Conservation (phyloP, 352 stramenopile species). For the Phytophthora europaea region DNA sequence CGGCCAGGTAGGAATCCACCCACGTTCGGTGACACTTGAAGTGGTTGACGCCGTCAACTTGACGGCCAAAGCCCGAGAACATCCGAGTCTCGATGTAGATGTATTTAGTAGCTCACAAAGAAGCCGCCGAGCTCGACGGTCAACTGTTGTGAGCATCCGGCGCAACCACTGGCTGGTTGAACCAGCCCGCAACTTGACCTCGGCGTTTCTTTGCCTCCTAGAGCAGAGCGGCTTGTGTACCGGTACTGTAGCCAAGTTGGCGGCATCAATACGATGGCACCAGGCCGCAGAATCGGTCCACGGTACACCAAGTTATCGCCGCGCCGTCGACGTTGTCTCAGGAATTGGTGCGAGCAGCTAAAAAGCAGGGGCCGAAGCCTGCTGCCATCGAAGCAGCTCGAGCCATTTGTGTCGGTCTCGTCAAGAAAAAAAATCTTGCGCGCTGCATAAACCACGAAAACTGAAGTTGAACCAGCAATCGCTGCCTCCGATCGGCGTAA, state of each 20-base stretch:
- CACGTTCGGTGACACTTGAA: too few species aligned
- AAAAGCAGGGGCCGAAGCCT: neutral
- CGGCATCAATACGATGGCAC: constrained; percentile 9
- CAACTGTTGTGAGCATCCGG: constrained; percentile 12
- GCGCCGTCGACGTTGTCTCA: constrained; percentile 10
- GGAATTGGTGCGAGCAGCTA: neutral
- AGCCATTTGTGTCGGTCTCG: constrained; percentile 11
- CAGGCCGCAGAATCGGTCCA: neutral
- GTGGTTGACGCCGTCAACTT: neutral
- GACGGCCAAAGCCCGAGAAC: neutral
- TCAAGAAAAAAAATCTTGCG: constrained; percentile 21
- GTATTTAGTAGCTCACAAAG: neutral
- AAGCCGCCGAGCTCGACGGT: neutral
- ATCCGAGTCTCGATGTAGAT: too few species aligned
- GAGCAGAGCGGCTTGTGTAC: neutral
- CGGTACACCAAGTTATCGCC: neutral
- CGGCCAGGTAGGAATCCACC: constrained; percentile 6
- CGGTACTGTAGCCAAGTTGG: neutral
- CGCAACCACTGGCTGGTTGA: neutral
- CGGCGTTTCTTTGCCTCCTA: constrained; percentile 4
- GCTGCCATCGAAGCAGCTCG: neutral
- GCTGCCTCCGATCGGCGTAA: neutral
- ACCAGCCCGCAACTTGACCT: neutral
- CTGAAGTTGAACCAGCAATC: constrained; percentile 42
- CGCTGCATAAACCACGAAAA: constrained; percentile 34